Evolutionary conservation across 164 flowering plant genomes (phyloP).

Genomic region (Stephania japonica): DNA sequence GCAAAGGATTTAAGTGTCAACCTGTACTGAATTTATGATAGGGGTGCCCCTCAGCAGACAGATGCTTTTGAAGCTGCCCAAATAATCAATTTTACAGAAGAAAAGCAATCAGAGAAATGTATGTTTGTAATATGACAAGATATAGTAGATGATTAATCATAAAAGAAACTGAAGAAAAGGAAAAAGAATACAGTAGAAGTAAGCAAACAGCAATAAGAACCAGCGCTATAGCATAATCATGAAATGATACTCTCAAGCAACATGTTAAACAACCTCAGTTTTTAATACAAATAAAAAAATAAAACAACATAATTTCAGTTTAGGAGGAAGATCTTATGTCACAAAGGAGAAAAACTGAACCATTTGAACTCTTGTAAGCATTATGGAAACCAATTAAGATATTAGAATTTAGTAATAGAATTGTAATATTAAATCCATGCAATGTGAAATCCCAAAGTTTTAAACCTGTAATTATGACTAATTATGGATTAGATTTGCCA

Average conservation of each 20-base stretch:
- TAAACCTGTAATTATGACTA: too few species aligned
- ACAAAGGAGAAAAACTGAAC: neutral
- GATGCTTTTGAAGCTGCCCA: constrained; percentile 75
- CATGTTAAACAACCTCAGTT: neutral
- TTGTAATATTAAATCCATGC: neutral
- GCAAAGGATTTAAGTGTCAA: constrained; percentile 15
- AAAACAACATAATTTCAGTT: neutral
- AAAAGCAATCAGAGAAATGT: neutral
- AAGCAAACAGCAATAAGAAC: neutral
- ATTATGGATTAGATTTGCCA: too few species aligned
- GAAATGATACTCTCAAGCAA: neutral
- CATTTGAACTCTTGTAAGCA: neutral
- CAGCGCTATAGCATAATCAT: neutral
- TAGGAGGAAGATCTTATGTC: neutral
- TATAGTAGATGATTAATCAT: neutral
- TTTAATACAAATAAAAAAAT: neutral
- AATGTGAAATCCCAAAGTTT: too few species aligned
- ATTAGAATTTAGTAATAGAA: neutral
- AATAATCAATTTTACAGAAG: constrained; percentile 5
- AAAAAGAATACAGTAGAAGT: neutral
- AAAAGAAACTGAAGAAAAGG: neutral
- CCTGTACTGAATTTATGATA: constrained; percentile 92
- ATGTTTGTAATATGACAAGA: neutral
- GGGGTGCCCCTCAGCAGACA: constrained; percentile 59
- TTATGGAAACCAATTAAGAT: neutral